Base-by-base conservation (phyloP, 148 eudicot species). In the Rhododendron molle region DNA sequence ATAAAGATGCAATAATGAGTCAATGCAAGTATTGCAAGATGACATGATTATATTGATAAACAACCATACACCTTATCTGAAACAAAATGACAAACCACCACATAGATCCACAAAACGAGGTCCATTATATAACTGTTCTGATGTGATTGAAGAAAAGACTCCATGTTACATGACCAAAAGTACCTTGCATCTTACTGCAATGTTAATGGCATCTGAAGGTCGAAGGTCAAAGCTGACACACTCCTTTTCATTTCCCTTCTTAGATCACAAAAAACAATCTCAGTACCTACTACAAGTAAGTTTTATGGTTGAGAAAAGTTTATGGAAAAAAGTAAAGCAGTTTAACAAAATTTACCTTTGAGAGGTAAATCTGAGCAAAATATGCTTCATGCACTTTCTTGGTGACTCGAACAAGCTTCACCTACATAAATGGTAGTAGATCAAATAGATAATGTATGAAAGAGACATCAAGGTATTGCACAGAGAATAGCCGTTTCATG, bases 181-280 rank as follows among this genome's bases (percentile, higher is more conserved):
- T 90, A 97, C 99, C 98, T 95, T 91, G 98, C 99, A 94, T 91
- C 98, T 93, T 28, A 97, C 96, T 76, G 99, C 99, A 88, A 97
- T 97, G 83, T 95, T 97, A 74, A 97, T 97, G 84, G 99, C 98
- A 89, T 97, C 99, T 49, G 99, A 95, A 62, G 99, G 99, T 71
- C 98, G 92, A 83, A 97, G 93, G 85, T 97, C 99, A 89, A 97
- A 93, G 88, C 94, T 92, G 80, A 97, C 83, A 83, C 93, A 88
- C 52, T 92, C 95, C 69, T 86, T 89, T 90, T 94, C 94, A 81
- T 93, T 88, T 74, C 85, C 98, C 86, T 90, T 85, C 98, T 97
- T 87, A 58, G 85, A 83, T 80, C 65, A 86, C 14, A n/a, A 83
- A 50, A 62, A 81, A 13, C 12, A 44, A 77, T 40, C 13, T 40